Evolutionary conservation across 106 monocot genomes (phyloP).

Genomic region (Hemerocallis citrina): DNA sequence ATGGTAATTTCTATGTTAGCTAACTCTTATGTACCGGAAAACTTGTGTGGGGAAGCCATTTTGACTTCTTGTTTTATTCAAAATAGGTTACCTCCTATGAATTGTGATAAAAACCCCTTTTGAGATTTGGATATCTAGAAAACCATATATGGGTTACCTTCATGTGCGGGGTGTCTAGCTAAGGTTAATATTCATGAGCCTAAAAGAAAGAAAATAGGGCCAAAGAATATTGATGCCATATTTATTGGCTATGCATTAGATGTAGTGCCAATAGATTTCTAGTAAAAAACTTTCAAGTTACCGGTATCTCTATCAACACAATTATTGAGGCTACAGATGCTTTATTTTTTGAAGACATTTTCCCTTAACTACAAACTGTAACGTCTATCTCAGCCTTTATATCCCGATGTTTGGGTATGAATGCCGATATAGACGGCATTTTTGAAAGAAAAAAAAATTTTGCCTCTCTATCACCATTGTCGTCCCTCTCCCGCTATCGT

Average conservation of each 20-base stretch:
- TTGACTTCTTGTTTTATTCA: background rate
- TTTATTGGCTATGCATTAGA: constrained; percentile 15
- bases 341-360: constrained; percentile 1
- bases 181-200: constrained; percentile 2
- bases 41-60: no score
- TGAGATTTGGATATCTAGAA: constrained; percentile 2
- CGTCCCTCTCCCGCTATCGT: no score
- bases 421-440: no score
- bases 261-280: constrained; percentile 4
- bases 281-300: background rate
- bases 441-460: no score
- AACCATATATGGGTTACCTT: background rate
- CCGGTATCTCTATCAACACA: background rate
- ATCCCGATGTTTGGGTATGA: no score
- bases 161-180: constrained; percentile 4
- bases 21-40: background rate
- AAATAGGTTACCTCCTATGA: constrained; percentile 1
- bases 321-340: constrained; percentile 10
- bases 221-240: background rate
- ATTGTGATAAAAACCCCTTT: background rate
- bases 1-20: background rate
- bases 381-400: no score
- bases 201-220: constrained; percentile 9
- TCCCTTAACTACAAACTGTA: no score
- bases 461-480: no score